Evolutionary conservation across 768 basidiomycete genomes (phyloP).

Genomic region (Lentinus tigrinus): DNA sequence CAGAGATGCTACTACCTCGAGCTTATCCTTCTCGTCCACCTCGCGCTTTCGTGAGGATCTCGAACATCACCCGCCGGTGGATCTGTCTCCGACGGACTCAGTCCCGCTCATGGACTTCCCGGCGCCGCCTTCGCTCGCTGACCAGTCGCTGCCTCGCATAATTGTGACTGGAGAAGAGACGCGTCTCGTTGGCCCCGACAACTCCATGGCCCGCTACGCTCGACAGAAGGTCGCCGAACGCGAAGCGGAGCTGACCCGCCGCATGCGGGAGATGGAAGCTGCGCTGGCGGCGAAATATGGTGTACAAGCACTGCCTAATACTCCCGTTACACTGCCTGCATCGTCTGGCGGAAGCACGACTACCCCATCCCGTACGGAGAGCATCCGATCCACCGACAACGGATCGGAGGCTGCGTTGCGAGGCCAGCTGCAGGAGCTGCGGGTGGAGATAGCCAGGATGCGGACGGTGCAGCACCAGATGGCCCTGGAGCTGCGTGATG

Average conservation of each 20-base stretch:
- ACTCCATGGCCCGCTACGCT: conserved; percentile 8
- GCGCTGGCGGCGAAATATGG: not conserved
- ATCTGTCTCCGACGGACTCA: not conserved
- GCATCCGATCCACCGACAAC: not conserved
- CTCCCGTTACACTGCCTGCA: not conserved
- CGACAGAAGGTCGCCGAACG: conserved; percentile 1
- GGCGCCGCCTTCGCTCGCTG: not conserved
- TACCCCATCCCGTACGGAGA: not conserved
- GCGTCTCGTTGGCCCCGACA: conserved; percentile 5
- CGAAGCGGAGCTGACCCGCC: conserved; percentile 7
- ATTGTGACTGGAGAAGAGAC: conserved; percentile 2
- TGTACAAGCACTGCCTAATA: not conserved
- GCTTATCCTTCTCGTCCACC: not conserved
- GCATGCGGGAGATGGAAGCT: conserved; percentile 1
- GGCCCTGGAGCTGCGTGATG: conserved; percentile 2
- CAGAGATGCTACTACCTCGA: not conserved
- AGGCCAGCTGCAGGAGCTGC: not conserved
- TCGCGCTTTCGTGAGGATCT: not conserved
- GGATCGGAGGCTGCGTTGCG: not conserved
- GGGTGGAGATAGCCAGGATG: conserved; percentile 1
- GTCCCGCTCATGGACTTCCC: conserved; percentile 4
- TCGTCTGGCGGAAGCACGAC: not conserved
- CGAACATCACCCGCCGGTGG: not conserved
- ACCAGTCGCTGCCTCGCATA: not conserved
- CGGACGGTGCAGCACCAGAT: conserved; percentile 3